Conservation (phyloP, 2,329 filamentous ascomycete species). For the Aspergillus phoenicis region DNA sequence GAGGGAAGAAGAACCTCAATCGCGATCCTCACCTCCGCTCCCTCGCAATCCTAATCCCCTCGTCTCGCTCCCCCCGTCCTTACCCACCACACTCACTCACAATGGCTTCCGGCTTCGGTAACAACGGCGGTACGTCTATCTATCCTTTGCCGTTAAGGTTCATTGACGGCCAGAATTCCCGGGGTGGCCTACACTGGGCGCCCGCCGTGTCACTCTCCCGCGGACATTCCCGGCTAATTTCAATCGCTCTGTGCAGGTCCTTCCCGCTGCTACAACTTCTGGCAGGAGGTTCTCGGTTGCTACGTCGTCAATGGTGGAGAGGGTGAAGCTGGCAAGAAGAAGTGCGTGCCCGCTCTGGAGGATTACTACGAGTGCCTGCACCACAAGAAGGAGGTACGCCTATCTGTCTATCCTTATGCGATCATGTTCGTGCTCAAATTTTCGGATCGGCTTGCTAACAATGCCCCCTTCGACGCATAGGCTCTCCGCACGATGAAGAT, state of each 20-base stretch:
- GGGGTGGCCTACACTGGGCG: conserved; percentile 14
- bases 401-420: not conserved
- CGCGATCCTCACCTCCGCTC: conserved; percentile 31
- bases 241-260: conserved; percentile 53
- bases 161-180: conserved; percentile 16
- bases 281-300: conserved; percentile 98
- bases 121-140: conserved; percentile 56
- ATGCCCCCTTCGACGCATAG: conserved; percentile 49
- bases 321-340: conserved; percentile 81
- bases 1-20: conserved; percentile 33
- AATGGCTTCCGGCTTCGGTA: conserved; percentile 56
- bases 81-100: conserved; percentile 27
- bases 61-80: conserved; percentile 24
- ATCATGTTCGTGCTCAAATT: not conserved
- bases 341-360: conserved; percentile 82
- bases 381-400: conserved; percentile 92
- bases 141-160: not conserved
- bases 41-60: conserved; percentile 19
- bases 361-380: conserved; percentile 99
- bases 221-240: conserved; percentile 28
- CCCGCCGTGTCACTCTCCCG: conserved; percentile 21
- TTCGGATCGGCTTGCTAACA: not conserved
- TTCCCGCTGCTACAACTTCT: conserved; percentile 95
- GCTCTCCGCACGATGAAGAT: conserved; percentile 75
- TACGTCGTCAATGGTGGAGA: conserved; percentile 90